These are phyloP conservation scores for Lepidium campestre DNA, from an alignment of 441 rosid species.

Conservation along the genomic window DNA sequence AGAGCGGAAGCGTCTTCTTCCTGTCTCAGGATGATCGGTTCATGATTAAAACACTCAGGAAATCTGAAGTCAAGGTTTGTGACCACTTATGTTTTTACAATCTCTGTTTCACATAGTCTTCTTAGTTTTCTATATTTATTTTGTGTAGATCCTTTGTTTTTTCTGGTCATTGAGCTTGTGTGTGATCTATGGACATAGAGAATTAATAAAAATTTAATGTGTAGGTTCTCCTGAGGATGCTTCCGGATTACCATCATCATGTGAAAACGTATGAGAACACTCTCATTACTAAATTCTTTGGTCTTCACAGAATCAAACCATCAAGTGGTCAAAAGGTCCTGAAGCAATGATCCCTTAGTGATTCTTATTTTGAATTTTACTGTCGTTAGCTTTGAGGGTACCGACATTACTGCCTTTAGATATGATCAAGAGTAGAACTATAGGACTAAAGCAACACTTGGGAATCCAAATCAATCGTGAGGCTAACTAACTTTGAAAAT, in stretches of 20 bases:
- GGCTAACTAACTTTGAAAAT: conserved; percentile 14
- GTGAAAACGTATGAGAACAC: conserved; percentile 89
- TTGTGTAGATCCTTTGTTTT: not conserved
- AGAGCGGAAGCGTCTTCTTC: conserved; percentile 95
- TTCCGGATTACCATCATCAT: conserved; percentile 89
- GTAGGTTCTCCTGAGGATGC: conserved; percentile 96
- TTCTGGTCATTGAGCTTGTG: not conserved
- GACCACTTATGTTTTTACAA: not conserved
- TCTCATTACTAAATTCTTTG: conserved; percentile 94
- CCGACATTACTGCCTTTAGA: not conserved
- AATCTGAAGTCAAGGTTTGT: conserved; percentile 94
- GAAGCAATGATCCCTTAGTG: not conserved
- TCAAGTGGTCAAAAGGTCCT: conserved; percentile 94
- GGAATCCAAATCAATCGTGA: not conserved
- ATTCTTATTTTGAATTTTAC: not conserved
- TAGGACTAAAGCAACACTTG: not conserved
- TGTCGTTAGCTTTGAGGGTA: not conserved
- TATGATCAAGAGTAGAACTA: not conserved
- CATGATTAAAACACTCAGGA: conserved; percentile 97
- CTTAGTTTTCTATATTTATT: not conserved
- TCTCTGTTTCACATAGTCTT: conserved; percentile 7
- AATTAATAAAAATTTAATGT: conserved; percentile 17
- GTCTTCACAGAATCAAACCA: conserved; percentile 98
- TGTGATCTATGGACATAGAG: not conserved
- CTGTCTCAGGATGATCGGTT: conserved; percentile 95